These are phyloP conservation scores for Phanerochaete carnosa DNA, from an alignment of 768 basidiomycete genomes.

Conservation along the genomic window DNA sequence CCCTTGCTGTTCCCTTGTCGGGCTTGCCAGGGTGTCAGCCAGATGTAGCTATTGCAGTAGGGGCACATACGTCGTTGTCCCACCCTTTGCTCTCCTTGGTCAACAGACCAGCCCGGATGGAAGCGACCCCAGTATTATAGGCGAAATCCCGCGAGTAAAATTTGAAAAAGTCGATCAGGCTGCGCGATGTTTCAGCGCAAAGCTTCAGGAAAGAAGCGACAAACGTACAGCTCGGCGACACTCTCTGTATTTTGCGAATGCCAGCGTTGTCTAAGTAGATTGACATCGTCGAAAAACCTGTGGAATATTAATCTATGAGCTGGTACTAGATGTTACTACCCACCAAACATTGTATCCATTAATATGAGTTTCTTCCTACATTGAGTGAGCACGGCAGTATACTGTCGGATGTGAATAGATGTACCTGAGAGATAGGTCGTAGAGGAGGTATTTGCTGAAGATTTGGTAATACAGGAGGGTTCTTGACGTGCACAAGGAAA, in stretches of 20 bases:
- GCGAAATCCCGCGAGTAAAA: constrained; percentile 93
- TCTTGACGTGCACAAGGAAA: constrained; percentile 96
- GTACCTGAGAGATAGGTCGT: constrained; percentile 76
- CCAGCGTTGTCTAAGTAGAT: constrained; percentile 88
- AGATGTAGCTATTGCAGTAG: not conserved
- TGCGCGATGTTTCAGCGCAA: constrained; percentile 26
- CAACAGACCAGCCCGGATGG: constrained; percentile 83
- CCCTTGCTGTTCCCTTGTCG: constrained; percentile 69
- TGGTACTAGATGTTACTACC: constrained; percentile 11
- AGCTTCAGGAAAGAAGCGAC: not conserved
- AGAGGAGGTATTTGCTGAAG: constrained; percentile 92
- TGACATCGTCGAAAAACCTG: constrained; percentile 98
- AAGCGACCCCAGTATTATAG: constrained; percentile 89
- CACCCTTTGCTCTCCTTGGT: constrained; percentile 94
- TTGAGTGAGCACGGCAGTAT: constrained; percentile 7
- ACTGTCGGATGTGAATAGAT: constrained; percentile 14
- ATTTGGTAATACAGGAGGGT: constrained; percentile 94
- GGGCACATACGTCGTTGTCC: constrained; percentile 79
- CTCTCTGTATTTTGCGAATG: constrained; percentile 89
- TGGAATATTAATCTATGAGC: constrained; percentile 1
- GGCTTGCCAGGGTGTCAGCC: constrained; percentile 3
- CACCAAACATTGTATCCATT: constrained; percentile 82
- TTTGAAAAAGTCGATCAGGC: constrained; percentile 96
- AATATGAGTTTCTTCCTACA: constrained; percentile 76
- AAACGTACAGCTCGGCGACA: constrained; percentile 84